Evolutionary conservation across 2,329 filamentous ascomycete genomes (phyloP).

Genomic region (Tolypocladium sp.): DNA sequence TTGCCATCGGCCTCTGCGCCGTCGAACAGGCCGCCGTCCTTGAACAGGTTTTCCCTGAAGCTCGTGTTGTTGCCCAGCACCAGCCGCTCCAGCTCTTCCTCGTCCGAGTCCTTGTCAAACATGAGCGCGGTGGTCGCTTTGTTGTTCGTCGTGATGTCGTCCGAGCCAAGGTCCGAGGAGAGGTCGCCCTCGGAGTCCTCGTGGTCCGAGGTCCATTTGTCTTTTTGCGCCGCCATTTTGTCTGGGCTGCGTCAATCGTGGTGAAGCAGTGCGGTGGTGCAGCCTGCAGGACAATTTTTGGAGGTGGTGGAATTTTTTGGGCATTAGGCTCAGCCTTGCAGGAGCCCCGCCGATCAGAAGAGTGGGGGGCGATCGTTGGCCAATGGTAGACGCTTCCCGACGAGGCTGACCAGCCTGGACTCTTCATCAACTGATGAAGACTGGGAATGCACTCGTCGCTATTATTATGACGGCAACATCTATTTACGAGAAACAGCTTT

Average conservation of each 20-base stretch:
- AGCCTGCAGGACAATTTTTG: conserved; percentile 10
- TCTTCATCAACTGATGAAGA: too few relatives aligned
- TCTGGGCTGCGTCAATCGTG: conserved; percentile 1
- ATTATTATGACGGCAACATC: neutral
- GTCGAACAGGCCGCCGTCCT: conserved; percentile 8
- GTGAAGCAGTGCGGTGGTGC: neutral
- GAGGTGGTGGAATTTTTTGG: conserved; percentile 20
- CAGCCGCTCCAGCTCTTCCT: conserved; percentile 77
- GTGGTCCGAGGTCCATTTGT: conserved; percentile 16
- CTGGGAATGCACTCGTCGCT: neutral
- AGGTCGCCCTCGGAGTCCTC: conserved; percentile 19
- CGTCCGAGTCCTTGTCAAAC: conserved; percentile 67
- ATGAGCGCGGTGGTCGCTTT: conserved; percentile 14
- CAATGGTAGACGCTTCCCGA: neutral
- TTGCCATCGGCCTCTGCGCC: conserved; percentile 33
- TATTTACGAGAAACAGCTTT: conserved; percentile 9
- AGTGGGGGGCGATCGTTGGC: neutral
- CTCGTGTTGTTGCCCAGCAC: conserved; percentile 82
- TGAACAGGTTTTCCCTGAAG: conserved; percentile 67
- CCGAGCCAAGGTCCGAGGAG: conserved; percentile 17
- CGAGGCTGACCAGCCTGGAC: neutral
- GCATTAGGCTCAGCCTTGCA: conserved; percentile 19
- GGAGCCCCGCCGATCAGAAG: neutral
- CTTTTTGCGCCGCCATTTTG: conserved; percentile 22
- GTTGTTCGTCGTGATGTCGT: conserved; percentile 16